phyloP scores from a whole-genome alignment of 495 filamentous ascomycete genomes.

The Xylona heveae region DNA sequence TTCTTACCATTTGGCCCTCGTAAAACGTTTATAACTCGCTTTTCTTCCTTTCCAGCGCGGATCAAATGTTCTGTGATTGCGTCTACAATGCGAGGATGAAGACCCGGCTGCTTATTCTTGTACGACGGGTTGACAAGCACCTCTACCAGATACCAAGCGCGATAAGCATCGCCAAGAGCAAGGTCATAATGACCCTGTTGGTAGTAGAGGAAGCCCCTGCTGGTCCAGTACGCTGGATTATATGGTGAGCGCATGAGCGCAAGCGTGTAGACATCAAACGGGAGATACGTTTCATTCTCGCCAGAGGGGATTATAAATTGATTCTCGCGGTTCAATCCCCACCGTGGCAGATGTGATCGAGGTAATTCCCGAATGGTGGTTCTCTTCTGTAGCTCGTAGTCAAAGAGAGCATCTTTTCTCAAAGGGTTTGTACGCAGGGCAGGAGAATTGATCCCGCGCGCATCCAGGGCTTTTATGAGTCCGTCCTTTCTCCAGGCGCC shows the following conservation, averaged over 20 bases:
- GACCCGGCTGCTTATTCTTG: conserved; percentile 10
- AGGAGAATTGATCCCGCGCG: too few relatives aligned
- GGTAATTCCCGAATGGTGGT: too few relatives aligned
- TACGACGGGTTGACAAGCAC: conserved; percentile 8
- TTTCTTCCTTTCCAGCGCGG: conserved; percentile 2
- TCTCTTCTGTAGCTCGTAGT: too few relatives aligned
- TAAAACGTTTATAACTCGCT: too few relatives aligned
- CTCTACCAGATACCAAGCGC: conserved; percentile 8
- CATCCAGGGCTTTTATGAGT: too few relatives aligned
- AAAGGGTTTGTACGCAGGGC: too few relatives aligned
- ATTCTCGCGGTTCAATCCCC: conserved; percentile 9
- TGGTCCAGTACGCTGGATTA: conserved; percentile 5
- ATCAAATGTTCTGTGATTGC: conserved; percentile 16
- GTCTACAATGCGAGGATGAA: conserved; percentile 14
- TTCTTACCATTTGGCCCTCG: too few relatives aligned
- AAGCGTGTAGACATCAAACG: conserved; percentile 18
- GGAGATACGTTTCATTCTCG: conserved; percentile 3
- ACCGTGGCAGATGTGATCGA: conserved; percentile 10
- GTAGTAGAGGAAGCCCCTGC: conserved; percentile 3
- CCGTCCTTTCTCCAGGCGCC: too few relatives aligned
- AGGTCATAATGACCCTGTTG: conserved; percentile 2
- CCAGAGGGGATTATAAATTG: conserved; percentile 8
- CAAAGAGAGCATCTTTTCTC: too few relatives aligned
- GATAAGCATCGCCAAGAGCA: conserved; percentile 5
- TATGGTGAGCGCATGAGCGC: conserved; percentile 5